Evolutionary conservation across 2,329 filamentous ascomycete species (phyloP), one percentile per base, ranked within the genome.

Genomic region (Pochonia chlamydosporia): DNA sequence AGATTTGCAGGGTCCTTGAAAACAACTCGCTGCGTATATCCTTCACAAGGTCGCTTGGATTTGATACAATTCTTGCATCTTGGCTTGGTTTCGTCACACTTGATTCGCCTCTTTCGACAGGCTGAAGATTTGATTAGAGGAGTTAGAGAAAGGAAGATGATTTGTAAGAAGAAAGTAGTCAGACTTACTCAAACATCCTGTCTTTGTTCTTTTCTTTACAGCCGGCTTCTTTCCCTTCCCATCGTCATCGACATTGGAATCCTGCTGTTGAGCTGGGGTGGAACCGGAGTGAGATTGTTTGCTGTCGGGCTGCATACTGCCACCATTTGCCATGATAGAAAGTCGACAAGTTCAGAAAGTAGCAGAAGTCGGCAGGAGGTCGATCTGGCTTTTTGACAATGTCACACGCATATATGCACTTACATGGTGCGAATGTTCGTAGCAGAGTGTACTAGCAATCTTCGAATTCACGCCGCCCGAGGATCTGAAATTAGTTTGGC

Each of bases 61-160:
- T 92, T 93, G 69, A 87, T 82, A 68, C 89, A 95, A 61, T 95
- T 95, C 59, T 78, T 82, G 67, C 89, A 93, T 24, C 78, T 85
- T 23, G 89, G 89, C 43, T 85, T 80, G 59, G 89, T 88, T 65
- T 97, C 93, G 52, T 93, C 93, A 66, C 93, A 99, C 69, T 97
- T 99, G 68, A 99, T 97, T 52, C 93, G 87, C 45, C 93, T 85
- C 68, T 88, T 92, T 53, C 93, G 86, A 69, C 93, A 99, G 49
- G 93, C 87, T 91, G 25, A 39, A 62, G 40, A 51, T 42, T 48
- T 50, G 25, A 52, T 47, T 23, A 40, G 59, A 48, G 59, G 59
- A 50, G 51, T 49, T 46, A 21, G 33, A 23, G 10, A 21, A 20
- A 43, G 39, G 25, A 31, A 21, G 16, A 28, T 25, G 28, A 36